These are phyloP conservation scores for Phytophthora parvispora DNA, from an alignment of 352 stramenopile species.

Conservation along the genomic window DNA sequence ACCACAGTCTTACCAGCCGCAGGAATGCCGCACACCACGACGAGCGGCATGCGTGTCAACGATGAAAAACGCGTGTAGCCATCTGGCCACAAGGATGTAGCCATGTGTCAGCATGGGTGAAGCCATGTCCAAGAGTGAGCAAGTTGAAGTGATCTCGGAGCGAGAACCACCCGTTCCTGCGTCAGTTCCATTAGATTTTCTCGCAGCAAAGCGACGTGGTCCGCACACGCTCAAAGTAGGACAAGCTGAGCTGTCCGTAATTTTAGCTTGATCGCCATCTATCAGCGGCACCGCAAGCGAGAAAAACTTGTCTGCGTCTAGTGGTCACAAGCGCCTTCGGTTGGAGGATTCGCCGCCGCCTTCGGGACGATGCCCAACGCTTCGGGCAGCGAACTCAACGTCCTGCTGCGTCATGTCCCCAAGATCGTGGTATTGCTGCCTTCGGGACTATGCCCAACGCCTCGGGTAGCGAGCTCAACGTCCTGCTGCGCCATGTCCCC, in stretches of 20 bases:
- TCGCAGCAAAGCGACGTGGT: neutral
- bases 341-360: neutral
- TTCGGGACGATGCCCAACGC: slow-evolving; percentile 32
- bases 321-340: neutral
- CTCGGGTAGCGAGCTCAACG: slow-evolving; percentile 63
- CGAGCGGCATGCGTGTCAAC: slow-evolving; percentile 62
- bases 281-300: neutral
- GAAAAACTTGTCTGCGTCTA: neutral
- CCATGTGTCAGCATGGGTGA: neutral
- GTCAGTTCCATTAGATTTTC: neutral
- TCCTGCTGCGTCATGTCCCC: slow-evolving; percentile 77
- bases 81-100: slow-evolving; percentile 18
- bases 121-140: neutral
- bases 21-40: slow-evolving; percentile 79
- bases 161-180: neutral
- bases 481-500: slow-evolving; percentile 77
- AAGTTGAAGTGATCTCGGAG: slow-evolving; percentile 6
- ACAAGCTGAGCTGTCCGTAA: too few species aligned
- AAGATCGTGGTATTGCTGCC: slow-evolving; percentile 60
- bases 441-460: slow-evolving; percentile 32
- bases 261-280: slow-evolving; percentile 16
- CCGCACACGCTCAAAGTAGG: too few species aligned
- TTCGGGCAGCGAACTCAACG: slow-evolving; percentile 63
- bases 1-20: slow-evolving; percentile 75
- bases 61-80: slow-evolving; percentile 15